Evolutionary conservation across 2,329 filamentous ascomycete species (phyloP).

Genomic region (Aspergillus felis): DNA sequence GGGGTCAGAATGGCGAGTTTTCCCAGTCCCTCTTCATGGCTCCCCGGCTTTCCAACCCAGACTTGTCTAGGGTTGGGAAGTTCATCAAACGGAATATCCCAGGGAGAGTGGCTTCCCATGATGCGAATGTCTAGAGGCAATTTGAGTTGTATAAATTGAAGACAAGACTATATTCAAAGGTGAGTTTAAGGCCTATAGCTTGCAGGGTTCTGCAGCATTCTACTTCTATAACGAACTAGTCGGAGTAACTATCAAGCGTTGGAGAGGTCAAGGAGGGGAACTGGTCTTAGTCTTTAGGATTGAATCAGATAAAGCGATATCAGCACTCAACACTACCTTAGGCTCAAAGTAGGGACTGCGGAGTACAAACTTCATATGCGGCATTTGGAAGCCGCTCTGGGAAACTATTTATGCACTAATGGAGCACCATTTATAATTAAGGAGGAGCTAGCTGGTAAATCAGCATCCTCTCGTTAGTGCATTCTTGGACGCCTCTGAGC

Average conservation of each 20-base stretch:
- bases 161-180: not conserved
- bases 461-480: no score
- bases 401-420: no score
- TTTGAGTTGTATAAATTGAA: not conserved
- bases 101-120: conserved; percentile 15
- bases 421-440: not conserved
- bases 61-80: conserved; percentile 48
- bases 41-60: conserved; percentile 46
- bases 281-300: not conserved
- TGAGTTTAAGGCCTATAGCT: not conserved
- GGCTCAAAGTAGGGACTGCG: not conserved
- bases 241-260: not conserved
- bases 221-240: not conserved
- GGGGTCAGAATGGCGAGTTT: conserved; percentile 51
- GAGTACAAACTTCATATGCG: not conserved
- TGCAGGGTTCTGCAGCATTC: not conserved
- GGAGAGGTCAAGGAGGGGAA: not conserved
- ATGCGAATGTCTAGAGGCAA: conserved; percentile 1
- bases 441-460: no score
- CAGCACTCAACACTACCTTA: not conserved
- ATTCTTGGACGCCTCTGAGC: no score
- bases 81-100: conserved; percentile 39
- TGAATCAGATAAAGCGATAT: not conserved
- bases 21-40: conserved; percentile 51
- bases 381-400: not conserved